Conservation (phyloP, 192 early-diverging fungal species). For the Coemansia sp. region DNA sequence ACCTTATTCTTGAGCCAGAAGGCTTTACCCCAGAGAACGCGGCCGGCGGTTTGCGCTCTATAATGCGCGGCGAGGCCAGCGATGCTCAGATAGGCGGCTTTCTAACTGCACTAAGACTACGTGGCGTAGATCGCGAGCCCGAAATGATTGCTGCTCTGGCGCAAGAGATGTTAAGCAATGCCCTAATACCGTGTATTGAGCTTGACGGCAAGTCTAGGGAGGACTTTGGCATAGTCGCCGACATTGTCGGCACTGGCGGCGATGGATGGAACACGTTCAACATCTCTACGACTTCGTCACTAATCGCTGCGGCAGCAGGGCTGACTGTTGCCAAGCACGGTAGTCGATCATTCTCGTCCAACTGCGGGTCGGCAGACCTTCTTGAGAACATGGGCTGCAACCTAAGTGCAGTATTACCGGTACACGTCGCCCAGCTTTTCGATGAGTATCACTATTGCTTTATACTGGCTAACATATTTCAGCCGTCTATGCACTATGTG, state of each 20-base stretch:
- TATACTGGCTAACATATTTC: slow-evolving; percentile 86
- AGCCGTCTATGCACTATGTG: slow-evolving; percentile 85
- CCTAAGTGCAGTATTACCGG: slow-evolving; percentile 64
- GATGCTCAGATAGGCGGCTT: slow-evolving; percentile 85
- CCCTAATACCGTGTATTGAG: slow-evolving; percentile 60
- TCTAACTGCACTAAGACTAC: slow-evolving; percentile 70
- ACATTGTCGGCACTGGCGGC: slow-evolving; percentile 96
- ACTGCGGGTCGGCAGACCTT: slow-evolving; percentile 89
- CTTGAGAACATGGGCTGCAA: slow-evolving; percentile 81
- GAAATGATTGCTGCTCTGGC: slow-evolving; percentile 78
- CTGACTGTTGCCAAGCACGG: slow-evolving; percentile 92
- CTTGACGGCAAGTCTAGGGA: slow-evolving; percentile 23
- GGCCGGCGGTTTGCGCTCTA: slow-evolving; percentile 56
- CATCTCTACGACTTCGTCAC: slow-evolving; percentile 84
- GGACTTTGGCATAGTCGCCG: slow-evolving; percentile 59
- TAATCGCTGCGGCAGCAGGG: slow-evolving; percentile 93
- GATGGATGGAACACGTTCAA: slow-evolving; percentile 97
- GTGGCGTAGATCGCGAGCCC: slow-evolving; percentile 69
- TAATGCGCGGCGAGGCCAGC: slow-evolving; percentile 75
- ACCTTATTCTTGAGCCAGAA: slow-evolving; percentile 59
- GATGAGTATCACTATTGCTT: slow-evolving; percentile 76
- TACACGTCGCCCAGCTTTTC: slow-evolving; percentile 63
- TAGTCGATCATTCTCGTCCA: slow-evolving; percentile 84
- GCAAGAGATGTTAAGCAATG: slow-evolving; percentile 69
- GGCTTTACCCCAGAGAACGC: slow-evolving; percentile 62